phyloP scores from a whole-genome alignment of 2,329 filamentous ascomycete genomes.

The Colletotrichum limetticola region DNA sequence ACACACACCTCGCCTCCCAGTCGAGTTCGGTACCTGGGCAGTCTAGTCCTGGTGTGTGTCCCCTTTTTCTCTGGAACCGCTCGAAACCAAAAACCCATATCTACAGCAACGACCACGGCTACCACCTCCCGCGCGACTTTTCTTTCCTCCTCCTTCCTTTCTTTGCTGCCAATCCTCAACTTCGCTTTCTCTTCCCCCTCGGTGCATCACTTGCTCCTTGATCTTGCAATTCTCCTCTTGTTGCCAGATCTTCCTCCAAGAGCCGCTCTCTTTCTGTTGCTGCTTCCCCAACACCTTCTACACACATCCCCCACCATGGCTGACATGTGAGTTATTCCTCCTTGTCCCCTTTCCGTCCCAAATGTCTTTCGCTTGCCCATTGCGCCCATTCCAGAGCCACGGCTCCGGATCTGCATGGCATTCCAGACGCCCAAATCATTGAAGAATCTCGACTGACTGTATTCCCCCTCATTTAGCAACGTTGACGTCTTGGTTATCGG shows the following conservation, averaged over 20 bases:
- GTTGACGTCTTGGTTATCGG: constrained; percentile 98
- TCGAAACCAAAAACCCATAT: constrained; percentile 31
- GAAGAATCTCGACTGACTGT: constrained; percentile 26
- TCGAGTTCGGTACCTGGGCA: neutral
- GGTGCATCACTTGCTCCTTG: neutral
- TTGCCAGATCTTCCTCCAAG: neutral
- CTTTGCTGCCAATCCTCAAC: constrained; percentile 15
- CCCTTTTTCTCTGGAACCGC: constrained; percentile 32
- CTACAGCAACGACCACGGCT: constrained; percentile 34
- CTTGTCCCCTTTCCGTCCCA: neutral
- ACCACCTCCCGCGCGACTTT: neutral
- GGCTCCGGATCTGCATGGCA: neutral
- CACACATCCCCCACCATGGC: constrained; percentile 40
- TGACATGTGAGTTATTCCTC: constrained; percentile 39
- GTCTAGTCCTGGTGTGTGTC: neutral
- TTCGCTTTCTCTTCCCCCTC: neutral
- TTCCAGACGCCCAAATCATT: neutral
- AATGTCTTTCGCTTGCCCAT: neutral
- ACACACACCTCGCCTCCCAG: neutral
- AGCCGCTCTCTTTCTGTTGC: constrained; percentile 9
- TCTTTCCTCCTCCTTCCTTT: neutral
- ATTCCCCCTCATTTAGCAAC: constrained; percentile 64
- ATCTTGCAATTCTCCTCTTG: constrained; percentile 7
- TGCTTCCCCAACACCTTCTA: constrained; percentile 10
- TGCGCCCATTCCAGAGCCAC: neutral